Evolutionary conservation across 2,329 filamentous ascomycete genomes (phyloP), one percentile per base, ranked within the genome.

Genomic region (Colletotrichum sp.): DNA sequence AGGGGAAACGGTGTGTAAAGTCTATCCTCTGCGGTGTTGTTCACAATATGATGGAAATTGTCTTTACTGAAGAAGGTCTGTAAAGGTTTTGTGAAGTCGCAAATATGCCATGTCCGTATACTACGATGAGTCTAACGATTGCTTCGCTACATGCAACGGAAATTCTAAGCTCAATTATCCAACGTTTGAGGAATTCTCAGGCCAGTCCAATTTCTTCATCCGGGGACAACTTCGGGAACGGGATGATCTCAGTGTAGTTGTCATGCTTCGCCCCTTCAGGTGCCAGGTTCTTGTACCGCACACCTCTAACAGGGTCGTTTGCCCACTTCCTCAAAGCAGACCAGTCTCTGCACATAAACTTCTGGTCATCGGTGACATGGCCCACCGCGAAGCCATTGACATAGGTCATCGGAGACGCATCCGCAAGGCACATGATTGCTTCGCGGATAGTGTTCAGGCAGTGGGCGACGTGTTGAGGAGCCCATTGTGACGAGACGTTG

Each of bases 271-370:
- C 72, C 6, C 72, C 72, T n/a, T 70, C 67, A 1, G 66, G 34
- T 7, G 67, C 67, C 12, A 71, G 24, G 3, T 74, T 74, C 26
- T 74, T 74, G 15, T 71, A 74, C 4, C 72, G 30, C 7, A 74
- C 62, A 0, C 72, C 72, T 13, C 72, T 36, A 1, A 74, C 67
- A 12, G 72, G 72, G 13, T 74, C 67, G 21, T 74, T 74, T 1
- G 72, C 72, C 72, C 72, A 74, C 21, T 30, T 71, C 1, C 72
- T 15, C 34, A 74, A 18, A 10, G 72, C 72, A 6, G 67, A 59
- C 66, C 66, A 74, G 49, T 74, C 72, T 18, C 72, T 55, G 34
- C 72, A 74, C 60, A 65, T 71, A 15, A 71, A 71, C 49, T 74
- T 62, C 21, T 74, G 72, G 12, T 74, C 72, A 13, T 74, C 72